Evolutionary conservation across 2,329 filamentous ascomycete genomes (phyloP), one percentile per base, ranked within the genome.

Genomic region (Fusarium veterinarium): DNA sequence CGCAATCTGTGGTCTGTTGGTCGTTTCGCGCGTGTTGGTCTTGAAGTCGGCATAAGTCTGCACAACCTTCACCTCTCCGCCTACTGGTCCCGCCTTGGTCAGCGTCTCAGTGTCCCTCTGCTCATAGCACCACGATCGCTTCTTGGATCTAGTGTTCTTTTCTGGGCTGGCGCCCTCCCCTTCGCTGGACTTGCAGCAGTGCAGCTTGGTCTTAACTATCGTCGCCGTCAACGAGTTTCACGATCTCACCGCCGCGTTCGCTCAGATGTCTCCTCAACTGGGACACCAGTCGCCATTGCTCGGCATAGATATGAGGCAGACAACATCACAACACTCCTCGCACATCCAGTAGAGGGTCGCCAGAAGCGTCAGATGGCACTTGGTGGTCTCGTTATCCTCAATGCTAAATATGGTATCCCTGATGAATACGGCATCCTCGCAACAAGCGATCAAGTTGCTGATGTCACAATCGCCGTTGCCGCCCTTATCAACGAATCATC

Each of bases 401-500:
- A 82, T 64, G 86, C 86, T 60, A 86, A 84, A 73, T 87, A 85
- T 64, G 86, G 86, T 28, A 80, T 84, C 20, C 78, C 77, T 41
- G 78, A 78, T 19, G 76, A 77, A 30, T 74, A 77, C 16, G 71
- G 72, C n/a, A 70, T 71, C 19, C 80, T 81, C 73, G 76, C 35
- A 31, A 60, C 79, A n/a, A 77, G 78, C 19, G 83, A 84, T 45
- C 84, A 86, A 71, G 84, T 86, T 17, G 85, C 85, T 30, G 86
- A 88, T 65, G 86, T 87, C 23, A 87, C 85, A 7, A 80, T 86
- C 17, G 83, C 85, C 7, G 72, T 87, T 33, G 83, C 83, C 20
- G 84, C 85, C n/a, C 75, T 87, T 40, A 80, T 87, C 38, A 80
- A 83, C 60, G 78, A 79, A 51, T 65, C 73, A 16, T 53, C 65